Base-by-base conservation (phyloP, 2,329 filamentous ascomycete genomes). In the Gaeumannomyces sp. region DNA sequence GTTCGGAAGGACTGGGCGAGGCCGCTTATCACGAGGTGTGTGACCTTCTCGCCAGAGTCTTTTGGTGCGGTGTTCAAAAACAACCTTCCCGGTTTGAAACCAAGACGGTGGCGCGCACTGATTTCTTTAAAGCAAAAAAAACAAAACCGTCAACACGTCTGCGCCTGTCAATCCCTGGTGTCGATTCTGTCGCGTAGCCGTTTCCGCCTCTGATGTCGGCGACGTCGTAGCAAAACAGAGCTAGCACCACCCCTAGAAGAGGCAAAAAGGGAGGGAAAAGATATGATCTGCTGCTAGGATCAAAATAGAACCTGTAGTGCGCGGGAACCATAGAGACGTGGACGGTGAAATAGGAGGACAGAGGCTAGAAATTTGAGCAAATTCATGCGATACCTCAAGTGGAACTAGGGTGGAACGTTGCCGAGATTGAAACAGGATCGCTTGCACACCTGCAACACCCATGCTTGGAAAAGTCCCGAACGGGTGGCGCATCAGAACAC, bases 351-450 rank as follows among this genome's bases (percentile, higher is more conserved):
- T 68, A 69, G 66, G 68, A 66, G 66, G 66, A 64, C 68, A 66
- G 66, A 68, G 69, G 65, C 64, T 67, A 69, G 69, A 70, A 70
- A 70, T 70, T 71, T 53, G 45, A 63, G 70, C 71, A 72, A 70
- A 72, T 73, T 74, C 70, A 75, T 74, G 74, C 73, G 72, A 72
- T 73, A 68, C 67, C 73, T 71, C 71, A 75, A 75, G 71, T 71
- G 72, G 74, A 68, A 69, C 69, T 75, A 75, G 73, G 70, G 73
- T 74, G 73, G 72, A 74, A 75, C 74, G 72, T 71, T 76, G 74
- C 74, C 75, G 76, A 77, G 69, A 77, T 76, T 77, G 73, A 73
- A 72, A 72, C 72, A 73, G 72, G 71, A 73, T 70, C 67, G 68
- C 66, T 69, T 70, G 68, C 68, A 68, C 62, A 65, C 58, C 62